Percentiles rank a stretch among this genome's conserved stretches.
Conservation (phyloP, 1,139 yeast genomes). For the Petasospora fabianii region DNA sequence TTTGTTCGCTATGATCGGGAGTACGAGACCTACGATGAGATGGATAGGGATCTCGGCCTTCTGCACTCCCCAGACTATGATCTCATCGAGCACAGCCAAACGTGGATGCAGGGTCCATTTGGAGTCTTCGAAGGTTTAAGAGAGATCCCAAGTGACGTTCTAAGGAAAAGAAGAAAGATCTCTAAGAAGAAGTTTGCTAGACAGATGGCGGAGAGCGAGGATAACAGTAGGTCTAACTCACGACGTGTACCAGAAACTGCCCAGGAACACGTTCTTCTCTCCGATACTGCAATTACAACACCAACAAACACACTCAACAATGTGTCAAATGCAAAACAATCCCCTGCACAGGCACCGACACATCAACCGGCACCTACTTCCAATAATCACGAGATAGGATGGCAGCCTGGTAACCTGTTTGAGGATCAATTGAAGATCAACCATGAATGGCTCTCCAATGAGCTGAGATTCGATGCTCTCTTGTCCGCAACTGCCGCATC, state of each 20-base stretch:
- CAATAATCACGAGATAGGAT: background rate
- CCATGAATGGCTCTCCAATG: constrained; percentile 64
- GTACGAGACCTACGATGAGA: constrained; percentile 73
- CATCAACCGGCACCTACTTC: no score
- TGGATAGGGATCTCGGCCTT: constrained; percentile 67
- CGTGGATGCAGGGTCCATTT: constrained; percentile 73
- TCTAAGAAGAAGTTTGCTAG: constrained; percentile 24
- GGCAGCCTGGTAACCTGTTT: constrained; percentile 19
- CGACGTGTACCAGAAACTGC: background rate
- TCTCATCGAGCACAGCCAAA: constrained; percentile 42
- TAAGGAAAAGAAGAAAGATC: constrained; percentile 28
- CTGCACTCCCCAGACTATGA: constrained; percentile 51
- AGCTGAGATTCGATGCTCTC: constrained; percentile 65
- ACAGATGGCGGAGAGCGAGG: constrained; percentile 10
- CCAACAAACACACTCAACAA: background rate
- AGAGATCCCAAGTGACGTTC: constrained; percentile 20
- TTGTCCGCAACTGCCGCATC: constrained; percentile 63
- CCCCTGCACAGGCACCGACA: background rate
- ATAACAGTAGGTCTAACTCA: constrained; percentile 13
- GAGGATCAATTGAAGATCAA: constrained; percentile 27
- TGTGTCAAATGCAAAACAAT: background rate
- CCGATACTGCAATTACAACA: constrained; percentile 4
- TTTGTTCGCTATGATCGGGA: constrained; percentile 66
- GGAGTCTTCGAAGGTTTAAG: constrained; percentile 59
- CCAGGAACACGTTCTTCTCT: background rate